Evolutionary conservation across 768 basidiomycete species (phyloP), one percentile per base, ranked within the genome.

Genomic region (Galerina sulciceps): DNA sequence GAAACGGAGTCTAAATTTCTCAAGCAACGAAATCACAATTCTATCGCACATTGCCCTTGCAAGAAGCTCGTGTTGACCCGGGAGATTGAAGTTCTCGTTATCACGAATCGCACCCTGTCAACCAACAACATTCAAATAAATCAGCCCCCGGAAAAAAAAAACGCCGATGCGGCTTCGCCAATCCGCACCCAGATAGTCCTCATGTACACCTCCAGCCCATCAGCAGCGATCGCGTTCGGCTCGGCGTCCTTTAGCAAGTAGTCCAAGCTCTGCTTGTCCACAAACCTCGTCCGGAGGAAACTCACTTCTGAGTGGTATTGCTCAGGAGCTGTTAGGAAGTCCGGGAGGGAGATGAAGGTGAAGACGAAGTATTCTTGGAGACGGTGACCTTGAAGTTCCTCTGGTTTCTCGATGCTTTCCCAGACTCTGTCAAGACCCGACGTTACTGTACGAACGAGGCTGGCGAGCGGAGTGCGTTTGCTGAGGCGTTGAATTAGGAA

Each of bases 41-140:
- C 38, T 58, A 10, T 52, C 50, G 43, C 57, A 58, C 31, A 58
- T 53, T 17, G 50, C 41, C 15, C 41, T 15, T 11, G 57, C 57
- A 20, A 58, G 57, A 26, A 58, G 49, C 38, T 58, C 57, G 34
- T 58, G 57, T 36, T 58, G 57, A 36, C 49, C 38, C 1, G 57
- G 49, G 31, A 58, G 50, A 26, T 58, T 52, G 6, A 58, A 40
- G 36, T 58, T 58, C 17, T 51, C 57, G 26, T 42, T 26, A 37
- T 13, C 20, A 6, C 40, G 49, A 18, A 58, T 52, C 6, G 44
- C 52, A 17, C 43, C 17, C 44, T 45, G 17, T 8, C 11, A 23
- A 17, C 9, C 22, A n/a, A n/a, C 44, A 5, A n/a, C n/a, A n/a
- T n/a, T n/a, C n/a, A n/a, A n/a, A n/a, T n/a, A n/a, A n/a, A n/a